phyloP scores from a whole-genome alignment of 768 basidiomycete genomes.

The Grammothele lineata region DNA sequence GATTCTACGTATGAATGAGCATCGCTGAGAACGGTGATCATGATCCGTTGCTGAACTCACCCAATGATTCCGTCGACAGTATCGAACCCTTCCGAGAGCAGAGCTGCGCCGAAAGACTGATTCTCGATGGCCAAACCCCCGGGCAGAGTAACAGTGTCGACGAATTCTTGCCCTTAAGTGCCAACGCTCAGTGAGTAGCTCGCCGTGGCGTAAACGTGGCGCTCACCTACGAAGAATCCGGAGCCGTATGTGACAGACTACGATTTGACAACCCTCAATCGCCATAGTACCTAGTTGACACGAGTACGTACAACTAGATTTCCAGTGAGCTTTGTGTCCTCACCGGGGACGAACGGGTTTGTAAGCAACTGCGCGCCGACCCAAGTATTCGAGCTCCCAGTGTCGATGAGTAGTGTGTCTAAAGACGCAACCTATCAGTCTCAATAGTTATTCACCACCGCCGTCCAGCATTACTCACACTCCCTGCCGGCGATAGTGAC shows the following conservation, averaged over 20 bases:
- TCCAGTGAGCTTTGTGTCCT: conserved; percentile 12
- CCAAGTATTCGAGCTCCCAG: conserved; percentile 54
- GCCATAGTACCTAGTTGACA: not conserved
- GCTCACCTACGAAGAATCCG: conserved; percentile 11
- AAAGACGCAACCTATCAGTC: no score
- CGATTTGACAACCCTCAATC: conserved; percentile 11
- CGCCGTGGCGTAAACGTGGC: no score
- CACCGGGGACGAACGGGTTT: conserved; percentile 3
- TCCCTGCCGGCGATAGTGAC: conserved; percentile 42
- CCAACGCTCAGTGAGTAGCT: no score
- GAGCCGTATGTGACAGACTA: conserved; percentile 20
- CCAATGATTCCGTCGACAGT: conserved; percentile 66
- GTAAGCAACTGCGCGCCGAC: conserved; percentile 37
- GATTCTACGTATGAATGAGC: not conserved
- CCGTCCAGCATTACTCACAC: conserved; percentile 24
- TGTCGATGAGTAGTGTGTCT: conserved; percentile 50
- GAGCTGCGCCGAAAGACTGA: conserved; percentile 66
- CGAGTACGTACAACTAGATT: conserved; percentile 14
- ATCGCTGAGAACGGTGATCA: no score
- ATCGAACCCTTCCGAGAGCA: conserved; percentile 34
- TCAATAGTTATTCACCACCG: no score
- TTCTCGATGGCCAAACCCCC: conserved; percentile 42
- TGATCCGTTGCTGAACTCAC: conserved; percentile 25
- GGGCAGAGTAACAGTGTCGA: conserved; percentile 52
- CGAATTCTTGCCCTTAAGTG: conserved; percentile 23